phyloP scores from a whole-genome alignment of 2,329 filamentous ascomycete species.

The Ophiocordyceps australis region DNA sequence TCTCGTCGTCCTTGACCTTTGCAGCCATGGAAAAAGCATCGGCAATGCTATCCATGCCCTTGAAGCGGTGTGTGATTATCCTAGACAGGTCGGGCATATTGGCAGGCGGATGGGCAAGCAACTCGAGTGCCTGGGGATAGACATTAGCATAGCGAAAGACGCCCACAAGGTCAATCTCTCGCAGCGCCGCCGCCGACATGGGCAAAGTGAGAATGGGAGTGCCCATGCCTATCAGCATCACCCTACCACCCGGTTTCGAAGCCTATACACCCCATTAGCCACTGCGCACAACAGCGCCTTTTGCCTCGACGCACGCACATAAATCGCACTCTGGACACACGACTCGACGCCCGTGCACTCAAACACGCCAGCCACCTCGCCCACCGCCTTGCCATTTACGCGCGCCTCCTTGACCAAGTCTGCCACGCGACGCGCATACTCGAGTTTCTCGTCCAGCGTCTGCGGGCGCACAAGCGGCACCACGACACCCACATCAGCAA shows the following conservation, averaged over 20 bases:
- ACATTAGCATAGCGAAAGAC: conserved; percentile 63
- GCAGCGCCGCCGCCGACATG: conserved; percentile 47
- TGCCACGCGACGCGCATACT: conserved; percentile 30
- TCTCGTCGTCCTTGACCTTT: conserved; percentile 49
- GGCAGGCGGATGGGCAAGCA: conserved; percentile 27
- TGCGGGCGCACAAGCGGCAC: conserved; percentile 29
- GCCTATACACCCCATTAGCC: conserved; percentile 17
- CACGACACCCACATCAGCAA: conserved; percentile 32
- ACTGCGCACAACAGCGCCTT: no score
- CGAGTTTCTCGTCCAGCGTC: conserved; percentile 32
- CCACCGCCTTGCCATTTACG: conserved; percentile 27
- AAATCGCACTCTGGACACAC: conserved; percentile 59
- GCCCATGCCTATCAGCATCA: conserved; percentile 58
- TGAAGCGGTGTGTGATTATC: conserved; percentile 53
- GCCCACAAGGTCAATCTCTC: conserved; percentile 54
- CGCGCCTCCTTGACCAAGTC: conserved; percentile 17
- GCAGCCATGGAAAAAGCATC: conserved; percentile 58
- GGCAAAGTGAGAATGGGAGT: conserved; percentile 51
- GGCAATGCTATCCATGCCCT: conserved; percentile 42
- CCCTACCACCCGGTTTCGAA: conserved; percentile 47
- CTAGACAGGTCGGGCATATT: conserved; percentile 45
- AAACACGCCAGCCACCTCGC: conserved; percentile 49
- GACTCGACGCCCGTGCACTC: conserved; percentile 68
- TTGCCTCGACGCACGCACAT: conserved; percentile 32
- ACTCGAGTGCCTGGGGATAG: conserved; percentile 37